Evolutionary conservation across 306 rosid species (phyloP), one percentile per base, ranked within the genome.

Genomic region (Benincasa hispida): DNA sequence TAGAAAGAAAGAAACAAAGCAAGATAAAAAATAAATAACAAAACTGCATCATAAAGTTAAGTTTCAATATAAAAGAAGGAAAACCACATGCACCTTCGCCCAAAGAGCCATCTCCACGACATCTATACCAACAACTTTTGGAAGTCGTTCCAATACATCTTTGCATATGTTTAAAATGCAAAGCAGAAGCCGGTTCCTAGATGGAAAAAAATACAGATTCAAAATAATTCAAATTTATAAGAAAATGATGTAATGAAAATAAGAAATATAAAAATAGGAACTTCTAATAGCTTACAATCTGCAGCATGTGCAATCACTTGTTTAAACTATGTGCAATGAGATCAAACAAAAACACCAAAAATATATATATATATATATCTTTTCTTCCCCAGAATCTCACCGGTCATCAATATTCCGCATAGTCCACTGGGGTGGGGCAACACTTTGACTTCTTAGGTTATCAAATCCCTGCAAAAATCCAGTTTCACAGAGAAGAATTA

Each of bases 41-140:
- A 14, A 66, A 32, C 65, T 8, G 41, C 60, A 53, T 5, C 12
- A 4, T 50, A 55, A 58, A n/a, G 45, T 65, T 15, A 54, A 34
- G 56, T 42, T 42, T 45, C 34, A 68, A 75, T 76, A 67, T 48
- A 85, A 63, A 47, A 81, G 68, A 65, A 82, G 75, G 75, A 78
- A 55, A 77, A 70, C 76, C 82, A 78, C 70, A 78, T 41, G 79
- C 77, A 94, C 99, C 99, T 94, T 94, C 58, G 96, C 99, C 99
- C 99, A 92, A 74, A 94, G 96, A 84, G 99, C 99, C 99, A 94
- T 90, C 90, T 94, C 99, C 81, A 94, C 99, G 30, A 94, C 92
- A 89, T 94, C 99, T 60, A 94, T 81, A 68, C 97, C 97, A 83
- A 92, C 93, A 82, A 94, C 93, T 87, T 94, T 94, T 54, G 99